These are phyloP conservation scores for Lasiosphaeriaceae sp. DNA, from an alignment of 495 filamentous ascomycete genomes.

Conservation along the genomic window DNA sequence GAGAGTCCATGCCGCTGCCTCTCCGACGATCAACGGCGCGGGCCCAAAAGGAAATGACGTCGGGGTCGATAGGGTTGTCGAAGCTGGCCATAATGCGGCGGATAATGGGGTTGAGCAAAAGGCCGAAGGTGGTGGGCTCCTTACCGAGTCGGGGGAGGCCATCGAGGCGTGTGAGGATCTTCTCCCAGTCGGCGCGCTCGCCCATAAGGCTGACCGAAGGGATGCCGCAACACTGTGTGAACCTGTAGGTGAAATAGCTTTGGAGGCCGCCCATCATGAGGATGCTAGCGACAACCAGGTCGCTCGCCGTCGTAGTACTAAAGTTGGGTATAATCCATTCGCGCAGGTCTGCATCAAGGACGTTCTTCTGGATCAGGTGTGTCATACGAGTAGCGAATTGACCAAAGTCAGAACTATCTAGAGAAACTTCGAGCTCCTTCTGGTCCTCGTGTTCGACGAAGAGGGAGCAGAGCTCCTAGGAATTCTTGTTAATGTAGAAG, in stretches of 20 bases:
- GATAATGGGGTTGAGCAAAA: conserved; percentile 31
- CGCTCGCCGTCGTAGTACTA: conserved; percentile 29
- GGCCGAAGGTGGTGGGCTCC: conserved; percentile 29
- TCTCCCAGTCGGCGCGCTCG: conserved; percentile 29
- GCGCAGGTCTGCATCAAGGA: conserved; percentile 19
- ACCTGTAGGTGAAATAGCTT: conserved; percentile 3
- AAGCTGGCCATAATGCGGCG: conserved; percentile 31
- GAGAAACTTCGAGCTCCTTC: not conserved
- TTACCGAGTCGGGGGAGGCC: conserved; percentile 28
- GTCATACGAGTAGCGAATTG: conserved; percentile 14
- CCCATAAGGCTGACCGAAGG: conserved; percentile 38
- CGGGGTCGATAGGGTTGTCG: conserved; percentile 26
- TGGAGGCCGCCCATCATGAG: conserved; percentile 35
- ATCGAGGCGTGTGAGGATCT: conserved; percentile 23
- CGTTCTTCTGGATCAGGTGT: conserved; percentile 17
- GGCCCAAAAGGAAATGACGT: not conserved
- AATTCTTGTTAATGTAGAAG: conserved; percentile 36
- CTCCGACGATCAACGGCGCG: too few species aligned
- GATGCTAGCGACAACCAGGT: conserved; percentile 28
- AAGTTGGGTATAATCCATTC: conserved; percentile 37
- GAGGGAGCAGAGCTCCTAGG: not conserved
- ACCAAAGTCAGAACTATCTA: conserved; percentile 3
- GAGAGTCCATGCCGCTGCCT: too few species aligned
- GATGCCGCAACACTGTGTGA: conserved; percentile 24
- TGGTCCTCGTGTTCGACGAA: not conserved